These are phyloP conservation scores for Suhomyces choctaworum DNA, from an alignment of 1,139 yeast genomes.

Conservation along the genomic window DNA sequence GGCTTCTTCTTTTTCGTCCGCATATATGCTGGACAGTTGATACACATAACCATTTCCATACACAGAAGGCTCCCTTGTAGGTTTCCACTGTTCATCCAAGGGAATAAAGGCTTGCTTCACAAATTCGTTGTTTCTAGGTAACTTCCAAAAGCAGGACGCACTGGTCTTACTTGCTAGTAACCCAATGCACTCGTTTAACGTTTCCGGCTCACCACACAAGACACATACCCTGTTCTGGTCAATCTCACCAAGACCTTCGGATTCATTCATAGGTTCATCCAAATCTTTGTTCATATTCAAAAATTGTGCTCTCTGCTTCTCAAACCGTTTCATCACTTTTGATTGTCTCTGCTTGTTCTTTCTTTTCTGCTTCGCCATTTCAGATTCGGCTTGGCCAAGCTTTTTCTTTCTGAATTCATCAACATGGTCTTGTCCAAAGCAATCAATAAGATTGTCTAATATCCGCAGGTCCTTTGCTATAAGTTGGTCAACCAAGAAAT, in stretches of 20 bases:
- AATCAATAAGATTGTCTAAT: conserved; percentile 50
- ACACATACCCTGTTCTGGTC: conserved; percentile 51
- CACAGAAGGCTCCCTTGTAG: conserved; percentile 11
- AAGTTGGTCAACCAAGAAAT: conserved; percentile 50
- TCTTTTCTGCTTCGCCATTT: conserved; percentile 47
- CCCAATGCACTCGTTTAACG: conserved; percentile 50
- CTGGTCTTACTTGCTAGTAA: conserved; percentile 44
- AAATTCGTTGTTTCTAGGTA: conserved; percentile 32
- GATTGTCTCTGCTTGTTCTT: conserved; percentile 39
- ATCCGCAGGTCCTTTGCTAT: conserved; percentile 50
- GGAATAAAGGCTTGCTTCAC: conserved; percentile 26
- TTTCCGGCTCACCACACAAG: conserved; percentile 62
- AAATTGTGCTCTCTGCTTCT: conserved; percentile 42
- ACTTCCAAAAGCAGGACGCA: conserved; percentile 47
- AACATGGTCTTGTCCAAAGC: conserved; percentile 59
- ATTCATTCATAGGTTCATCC: conserved; percentile 19
- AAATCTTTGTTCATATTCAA: conserved; percentile 32
- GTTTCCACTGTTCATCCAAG: conserved; percentile 23
- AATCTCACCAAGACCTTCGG: conserved; percentile 13
- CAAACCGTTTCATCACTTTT: conserved; percentile 44
- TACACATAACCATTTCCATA: conserved; percentile 32
- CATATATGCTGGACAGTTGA: neutral
- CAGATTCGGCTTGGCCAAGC: conserved; percentile 29
- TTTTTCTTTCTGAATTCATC: conserved; percentile 37
- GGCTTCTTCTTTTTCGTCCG: conserved; percentile 18